Evolutionary conservation across 768 basidiomycete genomes (phyloP), one percentile per base, ranked within the genome.

Genomic region (Megacollybia marginata): DNA sequence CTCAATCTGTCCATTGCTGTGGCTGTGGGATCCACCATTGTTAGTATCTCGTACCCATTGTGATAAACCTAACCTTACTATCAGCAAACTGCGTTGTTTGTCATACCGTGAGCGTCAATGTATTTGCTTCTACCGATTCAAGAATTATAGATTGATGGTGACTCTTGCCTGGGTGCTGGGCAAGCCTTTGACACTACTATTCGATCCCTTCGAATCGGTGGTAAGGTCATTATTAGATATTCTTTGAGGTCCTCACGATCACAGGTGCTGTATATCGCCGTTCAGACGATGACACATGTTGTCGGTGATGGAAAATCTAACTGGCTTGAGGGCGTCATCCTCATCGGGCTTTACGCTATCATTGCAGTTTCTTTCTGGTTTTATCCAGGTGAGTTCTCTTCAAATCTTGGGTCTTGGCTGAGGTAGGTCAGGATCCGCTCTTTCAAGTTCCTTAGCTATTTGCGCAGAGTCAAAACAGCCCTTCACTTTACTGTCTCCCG

Each of bases 231-330:
- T 23, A 23, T 28, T n/a, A 13, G 12, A 44, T 33, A 6, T 28
- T 28, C 34, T 47, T 62, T 28, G 20, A 71, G 68, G 69, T 74
- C 42, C 60, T 74, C 34, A 77, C 75, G 55, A 69, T 80, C 36
- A 72, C 78, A 50, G 75, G 77, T 78, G 55, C 28, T 55, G 28
- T 19, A 10, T 23, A 36, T n/a, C 28, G 28, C 34, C 33, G 84
- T 90, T 12, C 69, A 90, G 55, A 88, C 88, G 4, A 89, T 95
- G 65, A 89, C 87, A 59, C 90, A 88, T 59, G 83, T 85, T 18
- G 78, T 94, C 5, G 77, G 81, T 45, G 94, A 96, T 56, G 92
- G 92, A 11, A 87, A 82, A 60, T 88, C 85, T 28, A 95, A 94
- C 63, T 96, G 92, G 72, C 72, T 96, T n/a, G 92, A 95, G 65